Conservation (phyloP, 371 early-diverging fungal species). For the Umbelopsis sp. region DNA sequence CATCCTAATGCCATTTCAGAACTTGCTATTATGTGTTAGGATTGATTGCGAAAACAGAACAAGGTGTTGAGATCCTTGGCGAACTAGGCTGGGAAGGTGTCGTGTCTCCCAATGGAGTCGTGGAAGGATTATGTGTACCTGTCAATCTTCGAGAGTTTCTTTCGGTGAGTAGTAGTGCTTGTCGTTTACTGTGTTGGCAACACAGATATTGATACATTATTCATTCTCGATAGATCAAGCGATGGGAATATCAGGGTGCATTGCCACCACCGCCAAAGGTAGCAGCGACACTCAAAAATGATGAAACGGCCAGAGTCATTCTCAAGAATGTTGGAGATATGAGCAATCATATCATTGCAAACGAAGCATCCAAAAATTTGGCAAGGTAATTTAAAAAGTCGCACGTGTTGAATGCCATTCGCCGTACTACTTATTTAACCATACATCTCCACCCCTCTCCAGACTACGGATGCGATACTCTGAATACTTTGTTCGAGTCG, state of each 20-base stretch:
- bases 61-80: slow-evolving; percentile 74
- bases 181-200: background rate
- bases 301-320: slow-evolving; percentile 68
- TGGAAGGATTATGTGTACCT: slow-evolving; percentile 73
- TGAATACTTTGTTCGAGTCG: slow-evolving; percentile 56
- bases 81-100: slow-evolving; percentile 82
- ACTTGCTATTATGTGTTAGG: slow-evolving; percentile 82
- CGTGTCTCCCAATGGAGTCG: slow-evolving; percentile 51
- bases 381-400: slow-evolving; percentile 47
- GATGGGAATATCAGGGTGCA: slow-evolving; percentile 60
- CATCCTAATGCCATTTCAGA: slow-evolving; percentile 37
- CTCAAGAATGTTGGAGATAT: slow-evolving; percentile 79
- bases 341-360: slow-evolving; percentile 86
- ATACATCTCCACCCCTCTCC: background rate
- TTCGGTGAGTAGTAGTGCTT: slow-evolving; percentile 45
- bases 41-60: slow-evolving; percentile 67
- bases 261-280: slow-evolving; percentile 51
- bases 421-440: background rate
- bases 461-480: slow-evolving; percentile 56
- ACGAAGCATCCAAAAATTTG: slow-evolving; percentile 73
- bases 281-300: slow-evolving; percentile 41
- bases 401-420: too few species aligned
- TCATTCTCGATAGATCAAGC: slow-evolving; percentile 51
- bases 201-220: background rate
- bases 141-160: slow-evolving; percentile 61